Evolutionary conservation across 2,329 filamentous ascomycete genomes (phyloP), one percentile per base, ranked within the genome.

Genomic region (Penicillium sp.): DNA sequence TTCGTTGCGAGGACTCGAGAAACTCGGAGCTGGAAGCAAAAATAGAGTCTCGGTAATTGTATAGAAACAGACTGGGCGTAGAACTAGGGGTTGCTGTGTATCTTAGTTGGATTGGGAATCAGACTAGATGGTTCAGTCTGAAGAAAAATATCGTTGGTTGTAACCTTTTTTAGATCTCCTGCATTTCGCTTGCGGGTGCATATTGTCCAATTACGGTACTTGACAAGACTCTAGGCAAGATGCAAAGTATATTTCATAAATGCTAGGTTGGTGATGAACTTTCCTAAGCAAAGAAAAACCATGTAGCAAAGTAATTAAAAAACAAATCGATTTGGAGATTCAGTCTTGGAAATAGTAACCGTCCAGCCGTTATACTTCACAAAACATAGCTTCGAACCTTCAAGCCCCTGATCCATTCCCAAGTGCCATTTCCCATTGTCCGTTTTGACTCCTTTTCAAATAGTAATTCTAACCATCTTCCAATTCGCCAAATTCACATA

Each of bases 401-500:
- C 6, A 43, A 14, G 12, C 18, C 23, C 18, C 26, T 29, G 33
- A 4, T 14, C 26, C 18, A 31, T 15, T 43, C 26, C 14, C 2
- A 8, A 4, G 31, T 26, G 2, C 29, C 29, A 7, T 49, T 35
- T 52, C 27, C 11, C 31, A 35, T 49, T 41, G 14, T 40, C 25
- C 6, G 44, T 37, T 49, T 40, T 49, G 9, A 41, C 25, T 37
- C 27, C 18, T 18, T 33, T 33, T 5, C 37, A 35, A 15, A 14
- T 9, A 44, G 12, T 26, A 51, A 12, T 55, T 55, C 44, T 55
- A 49, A 55, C 33, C 42, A 22, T 40, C 35, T 51, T 42, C 48
- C 25, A 46, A 27, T 54, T 57, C 52, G 55, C 55, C 55, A 33
- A 35, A 23, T 51, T 50, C 46, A 46, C 56, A 33, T 46, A 25